Evolutionary conservation across 2,329 filamentous ascomycete genomes (phyloP), one percentile per base, ranked within the genome.

Genomic region (Paecilomyces sp.): DNA sequence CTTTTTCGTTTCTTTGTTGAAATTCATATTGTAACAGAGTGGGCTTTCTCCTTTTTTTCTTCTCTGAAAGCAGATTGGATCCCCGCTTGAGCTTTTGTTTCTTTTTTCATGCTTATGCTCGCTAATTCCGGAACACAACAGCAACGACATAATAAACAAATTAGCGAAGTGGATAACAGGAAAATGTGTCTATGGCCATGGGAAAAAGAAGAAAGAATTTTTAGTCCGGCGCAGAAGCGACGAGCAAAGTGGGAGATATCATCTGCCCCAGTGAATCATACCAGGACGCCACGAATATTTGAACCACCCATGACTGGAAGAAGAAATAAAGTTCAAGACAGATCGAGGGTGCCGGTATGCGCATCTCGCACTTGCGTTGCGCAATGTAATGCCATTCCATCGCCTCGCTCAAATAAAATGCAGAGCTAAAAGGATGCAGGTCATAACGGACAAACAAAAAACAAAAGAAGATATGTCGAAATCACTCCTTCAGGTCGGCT

Each of bases 401-500:
- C 60, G 58, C 68, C 61, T 47, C 68, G 59, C 61, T 66, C 57
- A 66, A 60, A 55, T 64, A 60, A 54, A 58, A 41, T 24, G 63
- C 51, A 58, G 63, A 67, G 64, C 57, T 66, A 62, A 62, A 62
- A 62, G 52, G 60, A 65, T 66, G 66, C 64, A 61, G 61, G 59
- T 63, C 66, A 63, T 66, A 61, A 66, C 60, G 24, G 41, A 58
- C 50, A 57, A 55, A 59, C 54, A 47, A 57, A 58, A 58, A 65
- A 22, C 22, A 64, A 64, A 58, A 60, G 60, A 58, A 60, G 60
- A 61, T 63, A 55, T 15, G 13, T 64, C 63, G 58, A 61, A 65
- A 66, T 70, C 66, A 72, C 64, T 70, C 70, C 67, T 84, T 80
- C 64, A 87, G 77, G 65, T 81, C 78, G 64, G 78, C 74, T 70